Conservation (phyloP, 805 yeast genomes). For the Metschnikowia colocasiae region DNA sequence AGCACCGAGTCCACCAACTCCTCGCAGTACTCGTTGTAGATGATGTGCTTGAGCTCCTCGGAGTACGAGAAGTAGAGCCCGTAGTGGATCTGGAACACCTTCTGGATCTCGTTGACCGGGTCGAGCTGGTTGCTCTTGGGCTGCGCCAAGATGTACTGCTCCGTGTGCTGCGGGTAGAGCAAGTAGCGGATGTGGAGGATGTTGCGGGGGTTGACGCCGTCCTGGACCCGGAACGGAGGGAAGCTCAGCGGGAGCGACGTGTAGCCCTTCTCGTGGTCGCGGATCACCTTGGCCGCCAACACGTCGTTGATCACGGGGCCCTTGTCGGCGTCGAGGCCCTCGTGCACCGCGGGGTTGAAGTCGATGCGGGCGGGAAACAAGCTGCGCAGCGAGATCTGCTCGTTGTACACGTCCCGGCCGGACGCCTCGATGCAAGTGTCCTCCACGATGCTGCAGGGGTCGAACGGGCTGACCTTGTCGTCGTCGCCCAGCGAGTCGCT, state of each 20-base stretch:
- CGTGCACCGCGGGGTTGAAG: conserved; percentile 13
- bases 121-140: conserved; percentile 57
- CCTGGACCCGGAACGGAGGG: conserved; percentile 28
- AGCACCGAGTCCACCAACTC: conserved; percentile 29
- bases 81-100: conserved; percentile 38
- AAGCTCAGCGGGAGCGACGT: conserved; percentile 33
- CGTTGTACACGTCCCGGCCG: conserved; percentile 31
- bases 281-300: conserved; percentile 30
- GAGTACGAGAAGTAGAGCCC: conserved; percentile 41
- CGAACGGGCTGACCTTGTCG: conserved; percentile 36
- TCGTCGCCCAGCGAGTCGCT: conserved; percentile 23
- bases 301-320: conserved; percentile 26
- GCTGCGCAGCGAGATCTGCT: conserved; percentile 22
- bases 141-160: conserved; percentile 45
- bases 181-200: conserved; percentile 32
- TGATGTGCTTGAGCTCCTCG: conserved; percentile 25
- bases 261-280: conserved; percentile 28
- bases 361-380: conserved; percentile 11
- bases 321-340: conserved; percentile 20
- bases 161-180: conserved; percentile 40
- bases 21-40: conserved; percentile 32
- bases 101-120: conserved; percentile 61
- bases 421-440: conserved; percentile 29
- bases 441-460: conserved; percentile 33
- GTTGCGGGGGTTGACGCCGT: conserved; percentile 27